phyloP scores from a whole-genome alignment of 345 rosid genomes.

The Citrus reticulata region DNA sequence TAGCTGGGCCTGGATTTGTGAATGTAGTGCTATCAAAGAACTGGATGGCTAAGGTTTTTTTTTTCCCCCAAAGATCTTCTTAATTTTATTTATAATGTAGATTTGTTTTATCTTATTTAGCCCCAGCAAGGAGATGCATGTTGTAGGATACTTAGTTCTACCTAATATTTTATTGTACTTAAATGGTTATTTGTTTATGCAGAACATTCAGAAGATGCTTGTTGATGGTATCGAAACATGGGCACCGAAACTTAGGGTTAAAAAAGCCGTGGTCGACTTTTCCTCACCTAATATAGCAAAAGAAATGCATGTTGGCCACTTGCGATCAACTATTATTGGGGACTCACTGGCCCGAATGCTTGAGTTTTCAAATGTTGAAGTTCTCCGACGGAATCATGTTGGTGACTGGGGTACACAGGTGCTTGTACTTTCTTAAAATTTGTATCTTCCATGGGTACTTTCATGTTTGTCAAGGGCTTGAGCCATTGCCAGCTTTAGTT shows the following conservation, averaged over 20 bases:
- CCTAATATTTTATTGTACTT: not conserved
- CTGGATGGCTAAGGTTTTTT: slow-evolving; percentile 85
- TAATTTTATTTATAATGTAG: not conserved
- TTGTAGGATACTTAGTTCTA: not conserved
- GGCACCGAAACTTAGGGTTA: slow-evolving; percentile 65
- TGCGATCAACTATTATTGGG: slow-evolving; percentile 94
- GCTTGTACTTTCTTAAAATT: slow-evolving; percentile 8
- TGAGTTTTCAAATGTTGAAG: slow-evolving; percentile 83
- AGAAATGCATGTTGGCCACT: slow-evolving; percentile 99
- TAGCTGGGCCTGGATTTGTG: slow-evolving; percentile 94
- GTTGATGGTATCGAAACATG: slow-evolving; percentile 74
- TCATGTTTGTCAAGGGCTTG: not conserved
- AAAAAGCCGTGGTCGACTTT: slow-evolving; percentile 92
- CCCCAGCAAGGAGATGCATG: not conserved
- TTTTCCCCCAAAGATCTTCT: not conserved
- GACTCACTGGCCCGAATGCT: slow-evolving; percentile 94
- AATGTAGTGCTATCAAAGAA: slow-evolving; percentile 63
- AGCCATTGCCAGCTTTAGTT: not conserved
- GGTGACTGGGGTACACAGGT: slow-evolving; percentile 99
- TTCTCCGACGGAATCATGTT: slow-evolving; percentile 95
- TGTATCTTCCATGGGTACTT: not conserved
- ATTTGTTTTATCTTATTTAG: not conserved
- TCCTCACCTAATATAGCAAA: slow-evolving; percentile 99
- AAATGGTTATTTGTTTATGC: slow-evolving; percentile 18
- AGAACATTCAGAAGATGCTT: slow-evolving; percentile 87